Evolutionary conservation across 352 stramenopile genomes (phyloP), one percentile per base, ranked within the genome.

Genomic region (Phytophthora sojae): DNA sequence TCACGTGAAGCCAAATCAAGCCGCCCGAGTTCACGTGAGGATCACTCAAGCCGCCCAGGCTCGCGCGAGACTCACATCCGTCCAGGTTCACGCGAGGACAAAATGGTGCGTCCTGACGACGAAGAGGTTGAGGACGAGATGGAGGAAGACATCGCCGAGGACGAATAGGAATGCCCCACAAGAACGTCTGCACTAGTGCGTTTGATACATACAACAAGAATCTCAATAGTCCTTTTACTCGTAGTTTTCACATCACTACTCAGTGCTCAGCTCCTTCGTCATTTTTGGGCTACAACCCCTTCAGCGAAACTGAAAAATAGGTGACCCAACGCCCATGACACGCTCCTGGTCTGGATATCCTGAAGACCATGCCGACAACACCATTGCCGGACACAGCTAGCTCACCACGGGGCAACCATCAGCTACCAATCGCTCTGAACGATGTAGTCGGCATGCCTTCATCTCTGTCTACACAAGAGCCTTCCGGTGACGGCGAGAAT

Each of bases 141-240:
- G 79, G 84, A 94, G 58, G 88, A 94, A 79, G 88, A 93, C 35
- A 95, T 95, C 67, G 83, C 69, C 1, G 86, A 93, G 17, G 86
- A 91, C 45, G 78, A 89, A 21, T 88, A 72, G 81, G 65, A 64
- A 2, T 29, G 35, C 17, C 23, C 5, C 4, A 47, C 11, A 2
- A 58, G 23, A 30, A 65, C 60, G 17, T 52, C 19, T 57, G 42
- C 21, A 58, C 9, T 37, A 4, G 23, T 68, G 30, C 42, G 52
- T 71, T 72, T 57, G 19, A 3, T 21, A 45, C 51, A 52, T 64
- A 39, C 49, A 71, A 71, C 54, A 61, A 23, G 25, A 65, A 49
- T 23, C 58, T 21, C 9, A 39, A 39, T 45, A 44, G 51, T 53
- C 29, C 12, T 57, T 47, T 49, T 67, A 15, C 19, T 50, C 44